Evolutionary conservation across 768 basidiomycete genomes (phyloP), one percentile per base, ranked within the genome.

Genomic region (Naematelia encephala): DNA sequence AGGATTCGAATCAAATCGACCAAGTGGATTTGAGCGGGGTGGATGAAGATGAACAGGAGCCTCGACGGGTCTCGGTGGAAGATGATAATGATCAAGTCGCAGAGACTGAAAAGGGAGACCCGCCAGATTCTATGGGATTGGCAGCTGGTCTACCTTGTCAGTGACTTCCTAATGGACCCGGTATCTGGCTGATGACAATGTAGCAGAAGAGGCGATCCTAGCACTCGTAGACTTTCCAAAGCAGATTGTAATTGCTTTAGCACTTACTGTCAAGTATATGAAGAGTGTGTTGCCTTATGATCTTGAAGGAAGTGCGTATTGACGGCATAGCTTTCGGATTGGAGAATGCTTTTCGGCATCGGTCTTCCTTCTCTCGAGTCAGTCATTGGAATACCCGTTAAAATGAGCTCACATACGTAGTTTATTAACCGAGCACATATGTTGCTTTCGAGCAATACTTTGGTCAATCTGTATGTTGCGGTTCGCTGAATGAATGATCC

Each of bases 401-500:
- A n/a, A n/a, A n/a, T 27, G 4, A 23, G 48, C 26, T 84, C 79
- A 69, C 54, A 26, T 50, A 53, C 11, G 0, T 60, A 74, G 62
- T 98, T 98, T 70, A 80, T 88, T 2, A 84, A 85, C 22, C 82
- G 83, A 55, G 82, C 84, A 0, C 86, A 90, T 63, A 93, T 99
- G 93, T 80, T 91, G 21, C 81, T 99, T 47, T 88, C 87, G 49
- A 87, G 86, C 23, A 96, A 91, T 72, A 94, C 94, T 0, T 78
- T 98, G 11, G 82, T 82, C 12, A 97, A 96, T 72, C 77, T 94
- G 78, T 84, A 19, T 50, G 39, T 22, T 30, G 34, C 51, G 21
- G 4, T 22, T 39, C 25, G 23, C 51, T 54, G 49, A 22, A 8
- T 25, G n/a, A 19, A 21, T 21, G 28, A 42, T 1, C 23, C 44